phyloP scores from a whole-genome alignment of 345 rosid genomes.

The Gossypium rotundifolium region DNA sequence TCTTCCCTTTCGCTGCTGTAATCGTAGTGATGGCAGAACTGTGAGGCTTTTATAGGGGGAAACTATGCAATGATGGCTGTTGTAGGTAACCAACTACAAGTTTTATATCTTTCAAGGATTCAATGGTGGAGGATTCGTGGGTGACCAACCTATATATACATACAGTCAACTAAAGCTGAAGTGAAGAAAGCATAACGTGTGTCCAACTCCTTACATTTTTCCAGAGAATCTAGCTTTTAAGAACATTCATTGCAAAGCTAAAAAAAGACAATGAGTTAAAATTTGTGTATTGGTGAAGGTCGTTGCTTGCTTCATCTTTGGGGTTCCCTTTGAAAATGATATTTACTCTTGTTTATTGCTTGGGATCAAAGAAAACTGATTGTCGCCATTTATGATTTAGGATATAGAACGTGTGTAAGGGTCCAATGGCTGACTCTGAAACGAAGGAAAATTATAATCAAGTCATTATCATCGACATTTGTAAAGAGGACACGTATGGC shows the following conservation, averaged over 20 bases:
- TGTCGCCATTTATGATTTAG: not conserved
- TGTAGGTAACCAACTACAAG: conserved; percentile 39
- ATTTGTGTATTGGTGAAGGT: not conserved
- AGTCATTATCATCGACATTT: not conserved
- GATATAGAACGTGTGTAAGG: not conserved
- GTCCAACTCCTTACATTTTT: conserved; percentile 15
- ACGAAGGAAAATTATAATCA: not conserved
- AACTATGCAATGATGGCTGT: conserved; percentile 3
- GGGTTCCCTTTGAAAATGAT: not conserved
- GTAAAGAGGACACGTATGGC: not conserved
- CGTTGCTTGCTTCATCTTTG: not conserved
- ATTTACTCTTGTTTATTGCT: conserved; percentile 7
- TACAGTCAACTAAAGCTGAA: not conserved
- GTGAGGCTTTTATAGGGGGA: conserved; percentile 25
- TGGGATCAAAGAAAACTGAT: not conserved
- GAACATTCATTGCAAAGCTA: not conserved
- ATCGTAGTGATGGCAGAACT: conserved; percentile 10
- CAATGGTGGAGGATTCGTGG: conserved; percentile 14
- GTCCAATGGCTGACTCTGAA: not conserved
- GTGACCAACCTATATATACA: conserved; percentile 24
- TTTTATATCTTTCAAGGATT: conserved; percentile 1
- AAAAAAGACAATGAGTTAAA: not conserved
- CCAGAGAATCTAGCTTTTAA: not conserved
- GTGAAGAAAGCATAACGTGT: conserved; percentile 31
- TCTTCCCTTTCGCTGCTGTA: conserved; percentile 27